Conservation (phyloP, 148 eudicot genomes). For the Rhododendron williamsianum region DNA sequence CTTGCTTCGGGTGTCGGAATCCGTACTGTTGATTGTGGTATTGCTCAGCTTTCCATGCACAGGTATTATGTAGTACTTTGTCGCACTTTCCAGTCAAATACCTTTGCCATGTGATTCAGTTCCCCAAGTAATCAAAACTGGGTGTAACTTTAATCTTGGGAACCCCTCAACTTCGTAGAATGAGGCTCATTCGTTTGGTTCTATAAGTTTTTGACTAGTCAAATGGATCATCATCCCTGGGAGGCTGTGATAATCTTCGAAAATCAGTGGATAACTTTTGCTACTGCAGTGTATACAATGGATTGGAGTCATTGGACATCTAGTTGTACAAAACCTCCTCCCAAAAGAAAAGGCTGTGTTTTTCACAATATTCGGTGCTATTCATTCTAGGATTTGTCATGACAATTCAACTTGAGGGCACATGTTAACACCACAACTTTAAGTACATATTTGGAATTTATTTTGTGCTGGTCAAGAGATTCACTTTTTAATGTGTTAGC, state of each 20-base stretch:
- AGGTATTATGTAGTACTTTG: conserved; percentile 39
- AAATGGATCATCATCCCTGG: background rate
- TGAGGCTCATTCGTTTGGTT: background rate
- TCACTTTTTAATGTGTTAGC: background rate
- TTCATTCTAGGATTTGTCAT: background rate
- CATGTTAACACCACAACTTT: background rate
- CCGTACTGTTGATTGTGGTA: conserved; percentile 79
- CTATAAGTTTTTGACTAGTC: background rate
- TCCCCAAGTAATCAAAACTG: background rate
- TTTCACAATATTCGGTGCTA: background rate
- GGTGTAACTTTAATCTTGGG: background rate
- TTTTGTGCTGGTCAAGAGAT: background rate
- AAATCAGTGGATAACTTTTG: background rate
- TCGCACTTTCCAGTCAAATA: background rate
- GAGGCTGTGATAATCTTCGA: background rate
- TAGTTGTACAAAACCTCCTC: background rate
- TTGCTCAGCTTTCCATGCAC: conserved; percentile 57
- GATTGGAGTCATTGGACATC: background rate
- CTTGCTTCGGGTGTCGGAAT: conserved; percentile 94
- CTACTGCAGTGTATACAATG: background rate
- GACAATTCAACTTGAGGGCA: background rate
- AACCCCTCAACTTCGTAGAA: background rate
- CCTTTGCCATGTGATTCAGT: background rate
- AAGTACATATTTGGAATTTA: background rate
- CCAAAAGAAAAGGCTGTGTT: background rate